phyloP scores from a whole-genome alignment of 116 monocot genomes.

The Phalaenopsis hybrid region DNA sequence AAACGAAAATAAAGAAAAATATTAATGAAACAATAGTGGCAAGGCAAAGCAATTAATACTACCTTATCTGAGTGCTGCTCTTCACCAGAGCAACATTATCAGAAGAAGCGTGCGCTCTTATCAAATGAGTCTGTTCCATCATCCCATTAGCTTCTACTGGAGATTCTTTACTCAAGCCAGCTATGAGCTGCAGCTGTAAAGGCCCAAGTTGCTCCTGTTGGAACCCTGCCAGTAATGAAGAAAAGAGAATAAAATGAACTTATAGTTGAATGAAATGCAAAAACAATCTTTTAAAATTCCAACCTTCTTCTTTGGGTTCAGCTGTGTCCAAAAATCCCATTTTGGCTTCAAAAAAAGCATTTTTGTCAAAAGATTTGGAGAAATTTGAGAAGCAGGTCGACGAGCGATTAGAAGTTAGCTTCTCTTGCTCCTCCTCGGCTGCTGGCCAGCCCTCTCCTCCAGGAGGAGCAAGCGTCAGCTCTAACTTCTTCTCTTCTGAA shows the following conservation, averaged over 20 bases:
- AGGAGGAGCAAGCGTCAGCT: slow-evolving; percentile 43
- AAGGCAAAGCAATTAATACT: not conserved
- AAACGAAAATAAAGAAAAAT: no score
- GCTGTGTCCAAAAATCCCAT: not conserved
- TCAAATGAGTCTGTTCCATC: slow-evolving; percentile 15
- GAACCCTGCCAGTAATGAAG: not conserved
- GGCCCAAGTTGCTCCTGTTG: not conserved
- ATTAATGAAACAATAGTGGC: not conserved
- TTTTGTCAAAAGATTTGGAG: not conserved
- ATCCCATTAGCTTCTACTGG: slow-evolving; percentile 4
- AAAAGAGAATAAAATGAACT: not conserved
- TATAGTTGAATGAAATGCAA: not conserved
- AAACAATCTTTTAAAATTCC: not conserved
- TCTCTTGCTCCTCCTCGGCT: slow-evolving; percentile 14
- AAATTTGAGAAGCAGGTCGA: slow-evolving; percentile 5
- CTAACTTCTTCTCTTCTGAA: slow-evolving; percentile 33
- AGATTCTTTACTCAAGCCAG: slow-evolving; percentile 8
- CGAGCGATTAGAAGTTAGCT: slow-evolving; percentile 12
- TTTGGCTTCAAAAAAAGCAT: slow-evolving; percentile 6
- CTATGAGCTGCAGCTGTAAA: slow-evolving; percentile 13
- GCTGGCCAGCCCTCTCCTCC: slow-evolving; percentile 16
- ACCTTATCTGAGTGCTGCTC: slow-evolving; percentile 31
- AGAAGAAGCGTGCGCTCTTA: slow-evolving; percentile 9
- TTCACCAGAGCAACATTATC: slow-evolving; percentile 16
- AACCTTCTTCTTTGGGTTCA: slow-evolving; percentile 16